These are phyloP conservation scores for Stagonosporopsis rhizophila DNA, from an alignment of 2,329 filamentous ascomycete species.

Conservation along the genomic window DNA sequence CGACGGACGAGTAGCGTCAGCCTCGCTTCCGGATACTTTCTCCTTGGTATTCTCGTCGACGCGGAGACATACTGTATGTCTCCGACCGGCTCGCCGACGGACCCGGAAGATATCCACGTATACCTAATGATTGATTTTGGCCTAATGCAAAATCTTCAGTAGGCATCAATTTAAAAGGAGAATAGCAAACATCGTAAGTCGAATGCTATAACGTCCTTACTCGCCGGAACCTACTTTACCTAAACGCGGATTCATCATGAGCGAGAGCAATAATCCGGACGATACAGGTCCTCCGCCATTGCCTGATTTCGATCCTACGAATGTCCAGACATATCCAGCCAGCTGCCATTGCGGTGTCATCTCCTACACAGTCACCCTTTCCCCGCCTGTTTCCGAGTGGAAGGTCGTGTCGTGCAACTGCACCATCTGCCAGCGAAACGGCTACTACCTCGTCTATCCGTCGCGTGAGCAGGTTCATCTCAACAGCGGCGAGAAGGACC, in stretches of 20 bases:
- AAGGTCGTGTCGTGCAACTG: constrained; percentile 61
- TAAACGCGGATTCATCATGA: constrained; percentile 23
- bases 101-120: neutral
- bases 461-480: constrained; percentile 30
- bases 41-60: neutral
- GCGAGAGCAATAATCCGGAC: constrained; percentile 5
- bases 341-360: constrained; percentile 64
- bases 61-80: constrained; percentile 13
- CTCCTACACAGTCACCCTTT: constrained; percentile 57
- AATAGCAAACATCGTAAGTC: neutral
- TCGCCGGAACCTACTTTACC: neutral
- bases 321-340: constrained; percentile 54
- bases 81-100: neutral
- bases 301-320: constrained; percentile 25
- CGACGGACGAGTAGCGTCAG: neutral
- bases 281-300: constrained; percentile 14
- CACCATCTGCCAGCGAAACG: constrained; percentile 60
- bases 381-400: constrained; percentile 57
- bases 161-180: neutral
- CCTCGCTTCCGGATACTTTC: neutral
- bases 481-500: constrained; percentile 33
- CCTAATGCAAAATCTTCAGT: neutral
- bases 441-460: constrained; percentile 58
- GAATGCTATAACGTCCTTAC: neutral
- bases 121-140: neutral